Evolutionary conservation across 2,329 filamentous ascomycete species (phyloP).

Genomic region (Rhytidhysteron rufulum): DNA sequence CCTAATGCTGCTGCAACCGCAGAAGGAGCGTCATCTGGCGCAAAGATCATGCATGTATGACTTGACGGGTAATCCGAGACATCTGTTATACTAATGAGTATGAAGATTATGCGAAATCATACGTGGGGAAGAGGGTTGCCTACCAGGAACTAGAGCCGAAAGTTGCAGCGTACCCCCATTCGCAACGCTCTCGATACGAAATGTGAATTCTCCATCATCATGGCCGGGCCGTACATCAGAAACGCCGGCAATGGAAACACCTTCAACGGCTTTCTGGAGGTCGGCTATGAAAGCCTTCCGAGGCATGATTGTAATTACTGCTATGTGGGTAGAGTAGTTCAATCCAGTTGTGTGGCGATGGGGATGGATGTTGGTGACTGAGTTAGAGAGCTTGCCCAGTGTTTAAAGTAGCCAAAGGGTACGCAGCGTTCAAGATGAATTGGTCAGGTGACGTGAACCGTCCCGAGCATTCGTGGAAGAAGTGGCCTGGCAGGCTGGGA

Average conservation of each 20-base stretch:
- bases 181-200: constrained; percentile 48
- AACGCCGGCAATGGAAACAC: constrained; percentile 46
- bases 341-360: too few relatives aligned
- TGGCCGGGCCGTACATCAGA: constrained; percentile 56
- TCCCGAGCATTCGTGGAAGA: too few relatives aligned
- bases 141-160: constrained; percentile 36
- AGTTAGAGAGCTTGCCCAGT: too few relatives aligned
- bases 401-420: too few relatives aligned
- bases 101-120: background rate
- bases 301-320: constrained; percentile 63
- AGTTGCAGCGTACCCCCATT: constrained; percentile 29
- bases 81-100: constrained; percentile 36
- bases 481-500: too few relatives aligned
- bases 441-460: too few relatives aligned
- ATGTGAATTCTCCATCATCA: constrained; percentile 69
- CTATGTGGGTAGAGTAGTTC: too few relatives aligned
- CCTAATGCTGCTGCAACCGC: constrained; percentile 43
- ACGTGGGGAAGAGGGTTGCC: constrained; percentile 6
- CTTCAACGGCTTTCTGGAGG: constrained; percentile 39
- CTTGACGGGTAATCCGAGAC: constrained; percentile 57
- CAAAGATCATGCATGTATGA: constrained; percentile 57
- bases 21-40: constrained; percentile 45
- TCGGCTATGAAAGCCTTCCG: constrained; percentile 64
- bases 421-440: too few relatives aligned
- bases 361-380: too few relatives aligned